Evolutionary conservation across 257 asterid species (phyloP).

Genomic region (Solanum piurae): DNA sequence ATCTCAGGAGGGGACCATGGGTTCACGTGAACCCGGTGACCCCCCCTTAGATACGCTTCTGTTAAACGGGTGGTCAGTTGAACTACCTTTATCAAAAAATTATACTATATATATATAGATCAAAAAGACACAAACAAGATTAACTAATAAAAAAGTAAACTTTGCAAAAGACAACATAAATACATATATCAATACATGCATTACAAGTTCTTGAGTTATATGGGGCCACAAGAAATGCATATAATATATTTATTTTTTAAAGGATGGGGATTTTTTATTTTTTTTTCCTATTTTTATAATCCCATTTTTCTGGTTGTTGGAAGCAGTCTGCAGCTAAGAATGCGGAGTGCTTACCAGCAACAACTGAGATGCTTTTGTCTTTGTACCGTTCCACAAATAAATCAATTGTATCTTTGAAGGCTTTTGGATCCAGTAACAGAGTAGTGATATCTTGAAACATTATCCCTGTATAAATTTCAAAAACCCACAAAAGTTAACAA

Average conservation of each 20-base stretch:
- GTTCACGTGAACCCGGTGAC: too few species aligned
- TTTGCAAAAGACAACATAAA: neutral
- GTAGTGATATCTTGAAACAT: slow-evolving; percentile 89
- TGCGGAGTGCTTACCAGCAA: slow-evolving; percentile 50
- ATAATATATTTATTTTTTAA: neutral
- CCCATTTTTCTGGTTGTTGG: neutral
- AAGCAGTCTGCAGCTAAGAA: neutral
- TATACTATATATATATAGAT: too few species aligned
- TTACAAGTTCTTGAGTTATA: slow-evolving; percentile 2
- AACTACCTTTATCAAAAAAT: neutral
- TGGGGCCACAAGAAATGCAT: neutral
- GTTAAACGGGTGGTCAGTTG: too few species aligned
- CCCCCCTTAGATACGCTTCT: too few species aligned
- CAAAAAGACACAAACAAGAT: neutral
- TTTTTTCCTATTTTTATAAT: neutral
- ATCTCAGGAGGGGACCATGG: too few species aligned
- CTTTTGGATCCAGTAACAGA: slow-evolving; percentile 58
- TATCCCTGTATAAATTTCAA: slow-evolving; percentile 36
- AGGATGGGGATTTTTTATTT: neutral
- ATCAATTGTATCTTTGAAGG: slow-evolving; percentile 73
- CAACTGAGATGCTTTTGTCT: slow-evolving; percentile 58
- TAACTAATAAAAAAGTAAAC: neutral
- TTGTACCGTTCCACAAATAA: slow-evolving; percentile 72
- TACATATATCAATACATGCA: neutral
- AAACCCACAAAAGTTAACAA: neutral